A percentile compares a stretch with the other conserved stretches of the same genome.
Conservation (phyloP, 1,139 yeast genomes). For the Suhomyces bribrorum region DNA sequence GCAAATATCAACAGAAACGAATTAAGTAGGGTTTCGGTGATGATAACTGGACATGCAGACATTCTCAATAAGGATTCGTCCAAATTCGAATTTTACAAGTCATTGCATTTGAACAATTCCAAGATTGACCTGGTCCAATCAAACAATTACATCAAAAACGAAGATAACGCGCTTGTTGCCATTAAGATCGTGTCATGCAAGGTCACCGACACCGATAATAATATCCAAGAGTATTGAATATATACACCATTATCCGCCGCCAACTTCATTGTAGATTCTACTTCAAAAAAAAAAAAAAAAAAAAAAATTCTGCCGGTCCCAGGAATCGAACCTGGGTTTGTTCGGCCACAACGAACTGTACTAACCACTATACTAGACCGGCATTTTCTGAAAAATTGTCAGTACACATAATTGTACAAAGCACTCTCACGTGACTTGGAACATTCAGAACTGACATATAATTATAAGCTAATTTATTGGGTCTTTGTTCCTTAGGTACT, state of each 20-base stretch:
- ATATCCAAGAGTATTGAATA: constrained; percentile 49
- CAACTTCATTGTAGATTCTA: too few relatives aligned
- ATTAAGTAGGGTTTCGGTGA: constrained; percentile 73
- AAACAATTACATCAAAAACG: constrained; percentile 46
- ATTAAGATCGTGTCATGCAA: constrained; percentile 67
- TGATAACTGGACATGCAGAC: constrained; percentile 70
- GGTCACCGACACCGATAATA: constrained; percentile 79
- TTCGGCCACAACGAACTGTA: constrained; percentile 50
- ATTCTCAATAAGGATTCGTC: constrained; percentile 49
- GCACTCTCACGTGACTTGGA: too few relatives aligned
- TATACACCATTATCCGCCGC: background rate
- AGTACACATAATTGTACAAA: too few relatives aligned
- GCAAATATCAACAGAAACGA: constrained; percentile 76
- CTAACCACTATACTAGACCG: constrained; percentile 49
- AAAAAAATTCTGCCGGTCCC: constrained; percentile 40
- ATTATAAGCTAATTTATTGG: too few relatives aligned
- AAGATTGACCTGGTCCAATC: constrained; percentile 74
- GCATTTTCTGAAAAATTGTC: constrained; percentile 20
- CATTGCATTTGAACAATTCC: constrained; percentile 58
- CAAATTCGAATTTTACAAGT: constrained; percentile 55
- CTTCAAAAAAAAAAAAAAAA: too few relatives aligned
- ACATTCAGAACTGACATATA: too few relatives aligned
- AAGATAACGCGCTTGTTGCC: constrained; percentile 63
- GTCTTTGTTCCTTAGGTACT: too few relatives aligned
- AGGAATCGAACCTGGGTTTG: constrained; percentile 50